Evolutionary conservation across 257 asterid species (phyloP).

Genomic region (Prunella vulgaris): DNA sequence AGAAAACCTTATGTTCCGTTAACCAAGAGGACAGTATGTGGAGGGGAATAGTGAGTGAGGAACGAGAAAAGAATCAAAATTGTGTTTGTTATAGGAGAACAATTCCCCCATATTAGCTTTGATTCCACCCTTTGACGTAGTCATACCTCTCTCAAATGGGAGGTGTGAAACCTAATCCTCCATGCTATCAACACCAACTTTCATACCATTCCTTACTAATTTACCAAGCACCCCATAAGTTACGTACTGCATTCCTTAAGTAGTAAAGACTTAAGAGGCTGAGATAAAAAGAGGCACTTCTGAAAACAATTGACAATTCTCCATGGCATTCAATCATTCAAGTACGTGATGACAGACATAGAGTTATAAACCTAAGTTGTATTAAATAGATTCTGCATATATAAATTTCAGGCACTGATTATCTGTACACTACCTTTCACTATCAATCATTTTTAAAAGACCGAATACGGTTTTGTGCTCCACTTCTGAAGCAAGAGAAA

Average conservation of each 20-base stretch:
- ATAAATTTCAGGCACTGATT: not conserved
- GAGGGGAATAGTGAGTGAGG: not conserved
- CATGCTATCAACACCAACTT: not conserved
- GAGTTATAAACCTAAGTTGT: not conserved
- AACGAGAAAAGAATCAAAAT: not conserved
- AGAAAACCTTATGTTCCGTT: not conserved
- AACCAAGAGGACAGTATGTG: not conserved
- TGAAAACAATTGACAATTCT: not conserved
- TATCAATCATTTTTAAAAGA: constrained; percentile 82
- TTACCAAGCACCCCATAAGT: not conserved
- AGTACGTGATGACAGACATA: not conserved
- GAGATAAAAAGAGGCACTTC: constrained; percentile 5
- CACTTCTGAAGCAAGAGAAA: constrained; percentile 83
- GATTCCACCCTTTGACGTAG: not conserved
- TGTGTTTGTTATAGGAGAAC: not conserved
- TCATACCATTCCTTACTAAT: not conserved
- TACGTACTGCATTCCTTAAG: not conserved
- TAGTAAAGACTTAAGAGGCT: too few species aligned
- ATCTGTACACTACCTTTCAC: constrained; percentile 60
- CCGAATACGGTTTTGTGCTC: constrained; percentile 91
- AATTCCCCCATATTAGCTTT: not conserved
- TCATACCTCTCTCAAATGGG: not conserved
- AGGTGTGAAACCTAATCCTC: not conserved
- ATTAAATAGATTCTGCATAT: not conserved
- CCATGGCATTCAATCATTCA: not conserved